Evolutionary conservation across 371 early-diverging fungal genomes (phyloP).

Genomic region (Apophysomyces ossiformis): DNA sequence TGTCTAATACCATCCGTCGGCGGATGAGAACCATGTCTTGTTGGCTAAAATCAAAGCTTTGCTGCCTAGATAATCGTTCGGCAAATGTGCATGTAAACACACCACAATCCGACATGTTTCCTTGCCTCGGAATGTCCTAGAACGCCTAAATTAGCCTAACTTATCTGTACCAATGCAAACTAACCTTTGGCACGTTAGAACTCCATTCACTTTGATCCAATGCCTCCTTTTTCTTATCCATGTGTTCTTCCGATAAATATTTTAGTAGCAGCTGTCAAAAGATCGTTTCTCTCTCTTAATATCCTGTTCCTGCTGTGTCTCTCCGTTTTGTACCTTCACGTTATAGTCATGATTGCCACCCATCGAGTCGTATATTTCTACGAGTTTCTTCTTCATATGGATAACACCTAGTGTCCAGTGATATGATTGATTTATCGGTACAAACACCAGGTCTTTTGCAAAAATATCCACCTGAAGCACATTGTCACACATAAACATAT

Average conservation of each 20-base stretch:
- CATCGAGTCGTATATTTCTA: constrained; percentile 90
- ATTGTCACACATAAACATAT: neutral
- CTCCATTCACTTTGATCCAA: constrained; percentile 76
- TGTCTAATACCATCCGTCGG: constrained; percentile 76
- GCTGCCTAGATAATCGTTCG: constrained; percentile 67
- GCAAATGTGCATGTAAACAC: constrained; percentile 94
- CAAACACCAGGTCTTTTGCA: constrained; percentile 73
- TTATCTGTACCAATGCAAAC: neutral
- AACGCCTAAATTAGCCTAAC: neutral
- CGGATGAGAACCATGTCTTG: constrained; percentile 74
- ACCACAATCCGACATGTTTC: constrained; percentile 97
- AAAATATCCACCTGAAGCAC: constrained; percentile 74
- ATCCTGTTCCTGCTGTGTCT: neutral
- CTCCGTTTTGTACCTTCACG: constrained; percentile 35
- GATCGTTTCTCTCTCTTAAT: neutral
- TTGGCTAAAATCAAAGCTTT: constrained; percentile 76
- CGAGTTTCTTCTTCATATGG: constrained; percentile 69
- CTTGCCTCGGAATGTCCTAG: constrained; percentile 81
- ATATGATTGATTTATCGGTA: constrained; percentile 87
- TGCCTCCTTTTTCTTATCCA: constrained; percentile 68
- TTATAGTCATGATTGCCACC: constrained; percentile 61
- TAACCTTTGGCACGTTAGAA: constrained; percentile 62
- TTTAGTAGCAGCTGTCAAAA: constrained; percentile 51
- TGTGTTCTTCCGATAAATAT: constrained; percentile 77
- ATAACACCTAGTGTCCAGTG: constrained; percentile 92